These are phyloP conservation scores for Cladosporium austrohemisphaericum DNA, from an alignment of 2,329 filamentous ascomycete genomes.

Conservation along the genomic window DNA sequence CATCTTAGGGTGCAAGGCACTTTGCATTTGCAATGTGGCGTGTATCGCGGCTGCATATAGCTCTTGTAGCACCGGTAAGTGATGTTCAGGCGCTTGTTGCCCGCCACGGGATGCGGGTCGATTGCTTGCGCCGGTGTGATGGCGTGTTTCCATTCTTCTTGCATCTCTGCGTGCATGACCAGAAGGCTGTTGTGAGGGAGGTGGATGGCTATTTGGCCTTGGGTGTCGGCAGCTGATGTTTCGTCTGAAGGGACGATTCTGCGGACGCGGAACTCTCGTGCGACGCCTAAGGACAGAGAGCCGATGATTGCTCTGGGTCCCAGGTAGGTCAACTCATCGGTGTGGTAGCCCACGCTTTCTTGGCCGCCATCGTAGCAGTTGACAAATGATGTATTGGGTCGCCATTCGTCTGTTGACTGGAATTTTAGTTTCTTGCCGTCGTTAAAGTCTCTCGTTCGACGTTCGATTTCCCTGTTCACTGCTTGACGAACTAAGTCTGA, in stretches of 20 bases:
- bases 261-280: conserved; percentile 87
- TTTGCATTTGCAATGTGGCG: conserved; percentile 72
- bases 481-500: conserved; percentile 66
- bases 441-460: conserved; percentile 65
- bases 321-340: conserved; percentile 88
- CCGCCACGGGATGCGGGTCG: conserved; percentile 78
- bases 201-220: conserved; percentile 88
- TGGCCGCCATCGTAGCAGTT: conserved; percentile 85
- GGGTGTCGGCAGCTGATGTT: conserved; percentile 53
- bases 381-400: conserved; percentile 85
- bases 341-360: conserved; percentile 86
- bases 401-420: conserved; percentile 71
- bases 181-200: conserved; percentile 91
- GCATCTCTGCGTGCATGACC: conserved; percentile 97
- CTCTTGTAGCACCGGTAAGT: conserved; percentile 86
- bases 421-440: conserved; percentile 72
- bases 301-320: conserved; percentile 86
- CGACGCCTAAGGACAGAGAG: conserved; percentile 83
- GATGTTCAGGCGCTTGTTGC: conserved; percentile 81
- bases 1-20: conserved; percentile 69
- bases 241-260: conserved; percentile 59
- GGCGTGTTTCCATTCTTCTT: conserved; percentile 93
- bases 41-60: conserved; percentile 70
- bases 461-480: conserved; percentile 74
- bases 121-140: conserved; percentile 72